A percentile compares a stretch with the other conserved stretches of the same genome.
Evolutionary conservation across 805 yeast genomes (phyloP).

Genomic region (Hyphopichia homilentoma): DNA sequence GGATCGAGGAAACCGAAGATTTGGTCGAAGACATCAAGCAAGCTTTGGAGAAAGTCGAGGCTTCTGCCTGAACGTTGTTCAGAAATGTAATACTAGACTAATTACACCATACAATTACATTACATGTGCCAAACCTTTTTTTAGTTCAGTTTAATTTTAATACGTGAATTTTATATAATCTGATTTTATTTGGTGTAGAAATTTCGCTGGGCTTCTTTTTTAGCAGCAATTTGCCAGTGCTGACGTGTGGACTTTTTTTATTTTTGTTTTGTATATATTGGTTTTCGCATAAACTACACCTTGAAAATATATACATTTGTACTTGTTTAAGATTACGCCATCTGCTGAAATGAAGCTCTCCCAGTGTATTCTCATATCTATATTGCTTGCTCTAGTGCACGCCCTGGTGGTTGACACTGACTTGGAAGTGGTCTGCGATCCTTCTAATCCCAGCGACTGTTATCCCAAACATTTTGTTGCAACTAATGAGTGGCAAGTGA

Average conservation of each 20-base stretch:
- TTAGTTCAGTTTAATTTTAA: too few relatives aligned
- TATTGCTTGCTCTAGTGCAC: constrained; percentile 1
- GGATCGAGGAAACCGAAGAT: constrained; percentile 82
- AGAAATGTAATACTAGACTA: too few relatives aligned
- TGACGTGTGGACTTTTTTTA: constrained; percentile 2
- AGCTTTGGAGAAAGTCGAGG: constrained; percentile 47
- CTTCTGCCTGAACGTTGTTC: constrained; percentile 7
- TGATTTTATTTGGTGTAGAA: too few relatives aligned
- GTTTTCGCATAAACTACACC: too few relatives aligned
- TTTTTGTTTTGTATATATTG: background rate
- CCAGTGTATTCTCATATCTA: too few relatives aligned
- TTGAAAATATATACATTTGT: too few relatives aligned
- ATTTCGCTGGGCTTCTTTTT: background rate
- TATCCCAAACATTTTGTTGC: constrained; percentile 66
- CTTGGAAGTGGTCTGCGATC: constrained; percentile 11
- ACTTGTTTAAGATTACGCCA: too few relatives aligned
- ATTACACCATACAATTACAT: too few relatives aligned
- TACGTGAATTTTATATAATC: too few relatives aligned
- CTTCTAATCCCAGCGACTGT: constrained; percentile 44
- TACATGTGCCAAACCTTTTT: too few relatives aligned
- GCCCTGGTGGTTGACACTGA: constrained; percentile 9
- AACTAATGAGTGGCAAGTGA: constrained; percentile 61
- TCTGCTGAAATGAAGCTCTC: too few relatives aligned
- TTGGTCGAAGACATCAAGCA: constrained; percentile 65
- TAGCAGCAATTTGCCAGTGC: constrained; percentile 3